phyloP scores from a whole-genome alignment of 768 basidiomycete genomes.

The Suillus cothurnatus region DNA sequence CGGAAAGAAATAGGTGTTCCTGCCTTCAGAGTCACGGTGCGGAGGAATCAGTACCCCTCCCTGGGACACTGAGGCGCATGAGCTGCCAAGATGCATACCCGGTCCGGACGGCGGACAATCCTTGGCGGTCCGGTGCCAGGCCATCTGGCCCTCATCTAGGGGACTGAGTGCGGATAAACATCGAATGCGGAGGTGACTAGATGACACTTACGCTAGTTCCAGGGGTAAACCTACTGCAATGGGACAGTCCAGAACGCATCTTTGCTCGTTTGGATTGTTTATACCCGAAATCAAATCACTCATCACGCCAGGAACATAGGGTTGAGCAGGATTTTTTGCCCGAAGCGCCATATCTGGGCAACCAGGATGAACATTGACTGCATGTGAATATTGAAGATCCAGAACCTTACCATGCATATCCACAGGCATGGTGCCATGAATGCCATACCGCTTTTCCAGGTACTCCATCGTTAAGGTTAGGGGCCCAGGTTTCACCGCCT shows the following conservation, averaged over 20 bases:
- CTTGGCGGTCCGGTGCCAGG: neutral
- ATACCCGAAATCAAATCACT: neutral
- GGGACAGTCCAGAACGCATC: neutral
- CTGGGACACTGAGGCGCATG: neutral
- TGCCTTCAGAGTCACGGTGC: neutral
- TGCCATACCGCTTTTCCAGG: neutral
- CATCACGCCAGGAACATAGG: neutral
- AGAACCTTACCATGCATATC: neutral
- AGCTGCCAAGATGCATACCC: neutral
- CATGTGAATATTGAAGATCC: neutral
- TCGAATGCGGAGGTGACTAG: neutral
- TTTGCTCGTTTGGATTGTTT: neutral
- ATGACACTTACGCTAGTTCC: neutral
- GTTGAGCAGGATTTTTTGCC: neutral
- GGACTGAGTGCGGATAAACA: neutral
- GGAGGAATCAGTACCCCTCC: neutral
- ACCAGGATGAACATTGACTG: neutral
- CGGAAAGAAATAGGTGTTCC: neutral
- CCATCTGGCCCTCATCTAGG: neutral
- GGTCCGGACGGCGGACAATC: neutral
- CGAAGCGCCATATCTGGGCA: neutral
- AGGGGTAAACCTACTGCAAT: neutral
- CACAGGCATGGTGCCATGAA: neutral
- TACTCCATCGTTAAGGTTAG: neutral
- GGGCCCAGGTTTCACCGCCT: neutral